phyloP scores from a whole-genome alignment of 1,139 yeast species.

The Eremothecium cymbalariae region DNA sequence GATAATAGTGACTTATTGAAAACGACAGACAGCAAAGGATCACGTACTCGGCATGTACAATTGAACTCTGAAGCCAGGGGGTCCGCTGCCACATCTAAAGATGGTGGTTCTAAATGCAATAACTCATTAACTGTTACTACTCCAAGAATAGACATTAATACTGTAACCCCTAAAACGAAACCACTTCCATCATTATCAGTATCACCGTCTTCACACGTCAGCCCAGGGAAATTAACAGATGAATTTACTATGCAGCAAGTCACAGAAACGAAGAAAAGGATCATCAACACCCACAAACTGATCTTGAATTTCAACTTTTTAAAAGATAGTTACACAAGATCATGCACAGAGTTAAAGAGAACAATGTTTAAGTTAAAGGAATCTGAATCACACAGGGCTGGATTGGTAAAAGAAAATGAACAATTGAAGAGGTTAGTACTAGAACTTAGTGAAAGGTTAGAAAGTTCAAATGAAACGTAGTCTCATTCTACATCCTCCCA shows the following conservation, averaged over 20 bases:
- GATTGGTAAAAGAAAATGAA: constrained; percentile 27
- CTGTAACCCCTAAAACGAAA: constrained; percentile 2
- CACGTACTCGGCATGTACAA: not conserved
- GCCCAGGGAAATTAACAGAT: constrained; percentile 10
- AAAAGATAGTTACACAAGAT: constrained; percentile 30
- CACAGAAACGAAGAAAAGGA: constrained; percentile 27
- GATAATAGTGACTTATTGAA: constrained; percentile 11
- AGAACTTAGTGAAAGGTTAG: constrained; percentile 11
- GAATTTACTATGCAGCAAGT: constrained; percentile 21
- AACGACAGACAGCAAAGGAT: constrained; percentile 1
- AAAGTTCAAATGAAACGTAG: constrained; percentile 1
- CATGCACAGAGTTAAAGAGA: constrained; percentile 30
- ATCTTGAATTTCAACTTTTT: constrained; percentile 28
- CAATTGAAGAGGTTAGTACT: constrained; percentile 16
- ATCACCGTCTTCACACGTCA: constrained; percentile 15
- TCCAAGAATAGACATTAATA: not conserved
- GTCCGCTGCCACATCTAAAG: not conserved
- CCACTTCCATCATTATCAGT: constrained; percentile 14
- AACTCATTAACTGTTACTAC: constrained; percentile 5
- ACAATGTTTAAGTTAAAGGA: constrained; percentile 30
- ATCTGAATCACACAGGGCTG: constrained; percentile 33
- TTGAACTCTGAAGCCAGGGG: not conserved
- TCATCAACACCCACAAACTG: constrained; percentile 29
- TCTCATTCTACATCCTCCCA: not conserved
- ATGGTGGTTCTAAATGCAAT: constrained; percentile 7